Conservation (phyloP, 352 stramenopile genomes). For the Pythium pectinolyticum region DNA sequence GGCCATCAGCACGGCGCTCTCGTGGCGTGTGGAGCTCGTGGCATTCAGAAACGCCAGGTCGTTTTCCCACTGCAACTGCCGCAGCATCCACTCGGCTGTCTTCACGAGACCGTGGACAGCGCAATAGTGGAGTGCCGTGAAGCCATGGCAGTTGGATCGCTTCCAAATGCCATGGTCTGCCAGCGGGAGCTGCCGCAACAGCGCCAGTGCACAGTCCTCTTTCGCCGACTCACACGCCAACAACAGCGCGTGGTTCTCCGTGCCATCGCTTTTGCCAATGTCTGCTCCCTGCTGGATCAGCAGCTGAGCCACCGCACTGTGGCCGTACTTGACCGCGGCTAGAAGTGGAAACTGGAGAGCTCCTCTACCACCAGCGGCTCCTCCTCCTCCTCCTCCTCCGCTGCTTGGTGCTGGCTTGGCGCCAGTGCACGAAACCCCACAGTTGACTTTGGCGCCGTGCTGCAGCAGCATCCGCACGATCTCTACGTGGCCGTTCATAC, state of each 20-base stretch:
- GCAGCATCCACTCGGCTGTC: constrained; percentile 38
- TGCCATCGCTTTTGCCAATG: constrained; percentile 38
- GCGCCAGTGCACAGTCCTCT: constrained; percentile 49
- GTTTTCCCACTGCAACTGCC: constrained; percentile 33
- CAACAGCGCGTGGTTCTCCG: constrained; percentile 53
- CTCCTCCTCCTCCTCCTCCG: neutral
- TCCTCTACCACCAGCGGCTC: neutral
- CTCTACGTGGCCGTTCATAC: constrained; percentile 71
- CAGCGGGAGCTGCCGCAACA: constrained; percentile 31
- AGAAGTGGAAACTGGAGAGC: constrained; percentile 65
- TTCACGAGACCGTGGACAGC: constrained; percentile 41
- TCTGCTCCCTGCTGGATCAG: constrained; percentile 63
- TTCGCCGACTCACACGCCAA: constrained; percentile 51
- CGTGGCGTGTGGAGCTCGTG: constrained; percentile 41
- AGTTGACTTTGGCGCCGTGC: constrained; percentile 30
- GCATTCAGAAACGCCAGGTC: constrained; percentile 46
- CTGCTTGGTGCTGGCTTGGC: constrained; percentile 12
- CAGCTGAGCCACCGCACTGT: constrained; percentile 76
- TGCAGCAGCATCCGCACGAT: constrained; percentile 52
- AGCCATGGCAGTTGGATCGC: constrained; percentile 46
- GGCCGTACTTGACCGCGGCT: constrained; percentile 90
- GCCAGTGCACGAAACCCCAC: constrained; percentile 17
- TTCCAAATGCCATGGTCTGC: constrained; percentile 36
- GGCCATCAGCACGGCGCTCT: constrained; percentile 65
- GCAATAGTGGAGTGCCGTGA: constrained; percentile 66